Percentiles rank a stretch among this genome's conserved stretches.
Evolutionary conservation across 495 filamentous ascomycete species (phyloP).

Genomic region (Daldinia vernicosa): DNA sequence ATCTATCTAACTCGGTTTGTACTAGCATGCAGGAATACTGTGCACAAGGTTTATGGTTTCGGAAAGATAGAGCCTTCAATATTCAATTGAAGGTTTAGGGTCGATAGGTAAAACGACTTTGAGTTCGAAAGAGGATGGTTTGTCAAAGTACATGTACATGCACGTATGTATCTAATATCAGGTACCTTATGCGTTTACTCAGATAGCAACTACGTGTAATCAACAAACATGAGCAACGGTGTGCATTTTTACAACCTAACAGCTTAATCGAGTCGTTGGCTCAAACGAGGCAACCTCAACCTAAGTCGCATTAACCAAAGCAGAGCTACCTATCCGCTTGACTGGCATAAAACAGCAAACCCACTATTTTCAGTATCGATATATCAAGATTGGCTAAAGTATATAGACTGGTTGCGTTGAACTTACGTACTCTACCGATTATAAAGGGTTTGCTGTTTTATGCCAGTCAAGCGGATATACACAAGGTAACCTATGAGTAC

Average conservation of each 20-base stretch:
- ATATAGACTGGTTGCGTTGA: no score
- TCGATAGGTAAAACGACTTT: neutral
- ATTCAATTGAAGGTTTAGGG: neutral
- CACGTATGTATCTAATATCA: neutral
- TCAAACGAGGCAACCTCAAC: slow-evolving; percentile 32
- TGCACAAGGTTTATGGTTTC: slow-evolving; percentile 4
- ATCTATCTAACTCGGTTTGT: slow-evolving; percentile 43
- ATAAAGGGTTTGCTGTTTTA: no score
- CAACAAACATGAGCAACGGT: slow-evolving; percentile 17
- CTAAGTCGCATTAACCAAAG: no score
- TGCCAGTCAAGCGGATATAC: no score
- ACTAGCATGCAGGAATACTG: slow-evolving; percentile 18
- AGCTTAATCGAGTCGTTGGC: slow-evolving; percentile 17
- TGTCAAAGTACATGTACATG: neutral
- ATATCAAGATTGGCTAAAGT: no score
- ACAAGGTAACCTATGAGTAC: no score
- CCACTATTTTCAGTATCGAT: no score
- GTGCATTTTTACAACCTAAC: slow-evolving; percentile 28
- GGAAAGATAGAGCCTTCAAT: slow-evolving; percentile 13
- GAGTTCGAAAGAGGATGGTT: neutral
- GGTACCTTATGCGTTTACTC: slow-evolving; percentile 18
- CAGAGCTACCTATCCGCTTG: no score
- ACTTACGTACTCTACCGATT: no score
- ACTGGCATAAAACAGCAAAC: no score
- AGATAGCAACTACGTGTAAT: neutral